Evolutionary conservation across 129 eudicot species (phyloP), one percentile per base, ranked within the genome.

Genomic region (Tagetes patula): DNA sequence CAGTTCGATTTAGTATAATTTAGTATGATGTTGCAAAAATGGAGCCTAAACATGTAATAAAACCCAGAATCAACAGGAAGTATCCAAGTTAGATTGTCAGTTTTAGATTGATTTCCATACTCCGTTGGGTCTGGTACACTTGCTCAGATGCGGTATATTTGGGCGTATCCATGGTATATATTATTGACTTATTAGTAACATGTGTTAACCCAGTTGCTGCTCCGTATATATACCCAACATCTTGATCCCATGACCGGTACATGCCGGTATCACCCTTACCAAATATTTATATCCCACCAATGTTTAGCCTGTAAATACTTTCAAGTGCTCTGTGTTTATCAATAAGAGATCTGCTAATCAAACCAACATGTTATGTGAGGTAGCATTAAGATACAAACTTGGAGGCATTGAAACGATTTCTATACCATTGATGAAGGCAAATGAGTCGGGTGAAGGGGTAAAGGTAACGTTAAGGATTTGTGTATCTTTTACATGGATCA

Each of bases 371-470:
- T 3, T 61, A 60, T 2, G 20, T 1, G 0, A 9, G 9, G 11
- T 34, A 34, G 0, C n/a, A 8, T 72, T 70, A 4, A 77, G 43
- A 2, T 79, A 41, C 37, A 85, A 70, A 43, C 76, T 65, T 10
- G 83, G 68, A 0, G 95, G 95, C 75, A 79, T 77, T 11, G 90
- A 82, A 52, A 88, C 53, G 14, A 85, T 40, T 65, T 85, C 91
- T 14, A 85, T 85, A 7, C 95, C 95, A 59, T 85, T 88, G 55
- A 88, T 56, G 77, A 85, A 85, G n/a, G 82, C 91, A 33, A 69
- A 79, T 12, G 96, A 83, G 20, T 63, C 43, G 45, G 73, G 56
- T 9, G 72, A 62, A 46, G 90, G 86, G 5, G 77, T 77, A 74
- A 85, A 85, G 7, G 76, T 79, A 47, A 87, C 72, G 0, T 63